phyloP scores from a whole-genome alignment of 176 grass and related monocot species.

The Musa troglodytarum region DNA sequence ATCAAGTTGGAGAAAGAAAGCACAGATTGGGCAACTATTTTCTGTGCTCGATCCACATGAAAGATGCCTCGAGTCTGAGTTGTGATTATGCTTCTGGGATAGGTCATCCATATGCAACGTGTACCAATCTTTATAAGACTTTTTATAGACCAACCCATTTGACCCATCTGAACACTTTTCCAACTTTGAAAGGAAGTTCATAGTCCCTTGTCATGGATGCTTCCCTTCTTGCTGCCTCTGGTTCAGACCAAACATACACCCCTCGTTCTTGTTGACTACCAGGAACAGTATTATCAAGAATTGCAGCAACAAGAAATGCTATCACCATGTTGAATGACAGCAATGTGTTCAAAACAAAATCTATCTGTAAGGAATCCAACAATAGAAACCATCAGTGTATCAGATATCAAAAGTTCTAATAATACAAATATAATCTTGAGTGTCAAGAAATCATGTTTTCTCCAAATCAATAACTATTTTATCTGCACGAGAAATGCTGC shows the following conservation, averaged over 20 bases:
- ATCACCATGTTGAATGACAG: conserved; percentile 92
- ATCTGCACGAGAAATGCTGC: no score
- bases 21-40: no score
- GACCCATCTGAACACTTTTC: conserved; percentile 50
- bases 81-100: no score
- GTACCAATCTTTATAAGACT: background rate
- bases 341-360: conserved; percentile 80
- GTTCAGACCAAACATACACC: conserved; percentile 85
- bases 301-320: conserved; percentile 72
- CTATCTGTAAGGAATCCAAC: conserved; percentile 42
- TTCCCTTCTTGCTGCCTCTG: conserved; percentile 64
- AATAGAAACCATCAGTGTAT: conserved; percentile 17
- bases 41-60: no score
- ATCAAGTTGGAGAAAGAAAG: no score
- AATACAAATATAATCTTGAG: background rate
- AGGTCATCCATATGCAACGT: no score
- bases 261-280: conserved; percentile 74
- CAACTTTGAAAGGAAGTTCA: conserved; percentile 77
- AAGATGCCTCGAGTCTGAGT: no score
- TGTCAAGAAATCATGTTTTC: no score
- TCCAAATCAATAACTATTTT: no score
- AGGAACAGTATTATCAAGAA: conserved; percentile 90
- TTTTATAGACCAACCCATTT: conserved; percentile 78
- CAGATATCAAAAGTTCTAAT: background rate
- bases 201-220: conserved; percentile 59